Conservation (phyloP, 2,329 filamentous ascomycete genomes). For the Lachnellula occidentalis region DNA sequence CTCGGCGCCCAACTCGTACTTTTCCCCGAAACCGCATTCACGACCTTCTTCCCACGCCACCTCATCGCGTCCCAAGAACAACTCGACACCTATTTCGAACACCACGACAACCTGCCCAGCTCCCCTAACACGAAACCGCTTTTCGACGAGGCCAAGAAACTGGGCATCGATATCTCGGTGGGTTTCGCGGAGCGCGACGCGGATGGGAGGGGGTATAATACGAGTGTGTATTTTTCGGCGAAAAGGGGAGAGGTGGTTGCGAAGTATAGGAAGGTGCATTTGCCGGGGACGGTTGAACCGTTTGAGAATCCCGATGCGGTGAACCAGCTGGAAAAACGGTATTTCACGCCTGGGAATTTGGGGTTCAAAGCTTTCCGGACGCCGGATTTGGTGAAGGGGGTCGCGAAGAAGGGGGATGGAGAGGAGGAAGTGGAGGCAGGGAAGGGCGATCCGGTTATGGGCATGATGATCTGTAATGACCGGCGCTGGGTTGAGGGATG, state of each 20-base stretch:
- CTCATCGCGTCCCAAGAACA: constrained; percentile 40
- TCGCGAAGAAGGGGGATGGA: constrained; percentile 31
- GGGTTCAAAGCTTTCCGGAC: constrained; percentile 49
- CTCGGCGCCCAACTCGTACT: constrained; percentile 45
- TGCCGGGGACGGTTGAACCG: constrained; percentile 48
- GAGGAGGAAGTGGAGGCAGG: constrained; percentile 13
- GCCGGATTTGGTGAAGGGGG: constrained; percentile 38
- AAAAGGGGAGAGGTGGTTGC: constrained; percentile 36
- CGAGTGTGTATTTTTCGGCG: constrained; percentile 46
- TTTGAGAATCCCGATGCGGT: constrained; percentile 42
- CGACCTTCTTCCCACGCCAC: constrained; percentile 51
- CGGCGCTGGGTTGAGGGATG: constrained; percentile 49
- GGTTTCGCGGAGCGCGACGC: constrained; percentile 46
- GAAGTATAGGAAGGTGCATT: constrained; percentile 52
- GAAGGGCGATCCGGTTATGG: constrained; percentile 45
- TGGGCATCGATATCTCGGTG: constrained; percentile 45
- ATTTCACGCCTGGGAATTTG: constrained; percentile 47
- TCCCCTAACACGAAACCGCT: constrained; percentile 42
- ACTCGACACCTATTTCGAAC: constrained; percentile 47
- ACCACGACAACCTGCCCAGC: constrained; percentile 37
- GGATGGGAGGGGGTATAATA: constrained; percentile 45
- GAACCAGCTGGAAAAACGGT: constrained; percentile 51
- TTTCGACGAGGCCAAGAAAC: constrained; percentile 42
- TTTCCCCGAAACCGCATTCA: constrained; percentile 50
- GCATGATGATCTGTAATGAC: constrained; percentile 54